Conservation (phyloP, 1,284 basidiomycete genomes). For the Rhodotorula sp. region DNA sequence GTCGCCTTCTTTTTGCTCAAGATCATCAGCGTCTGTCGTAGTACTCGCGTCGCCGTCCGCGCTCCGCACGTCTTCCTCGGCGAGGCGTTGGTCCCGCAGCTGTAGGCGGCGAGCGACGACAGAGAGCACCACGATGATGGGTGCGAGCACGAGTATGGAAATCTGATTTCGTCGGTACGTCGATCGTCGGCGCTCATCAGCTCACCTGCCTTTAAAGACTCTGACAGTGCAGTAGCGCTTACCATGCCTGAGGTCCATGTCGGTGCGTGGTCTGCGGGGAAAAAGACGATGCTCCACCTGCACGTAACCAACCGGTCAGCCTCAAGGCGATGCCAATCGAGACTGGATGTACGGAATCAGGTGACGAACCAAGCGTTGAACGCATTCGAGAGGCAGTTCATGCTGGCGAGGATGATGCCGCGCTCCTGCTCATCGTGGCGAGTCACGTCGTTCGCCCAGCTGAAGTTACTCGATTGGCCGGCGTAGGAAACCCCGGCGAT, state of each 20-base stretch:
- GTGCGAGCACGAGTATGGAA: constrained; percentile 31
- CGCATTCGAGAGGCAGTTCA: constrained; percentile 41
- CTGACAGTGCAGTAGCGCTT: neutral
- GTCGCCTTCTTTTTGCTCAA: neutral
- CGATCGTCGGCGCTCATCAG: neutral
- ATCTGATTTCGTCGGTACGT: constrained; percentile 16
- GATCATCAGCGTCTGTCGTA: too few species aligned
- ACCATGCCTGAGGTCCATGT: constrained; percentile 42
- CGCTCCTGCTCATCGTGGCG: constrained; percentile 45
- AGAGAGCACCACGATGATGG: constrained; percentile 10
- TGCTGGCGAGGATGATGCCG: constrained; percentile 33
- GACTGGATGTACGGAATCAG: too few species aligned
- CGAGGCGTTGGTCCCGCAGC: constrained; percentile 11
- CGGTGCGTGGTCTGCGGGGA: constrained; percentile 43
- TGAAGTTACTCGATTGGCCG: constrained; percentile 35
- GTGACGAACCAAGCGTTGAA: constrained; percentile 28
- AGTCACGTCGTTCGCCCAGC: constrained; percentile 46
- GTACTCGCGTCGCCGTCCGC: neutral
- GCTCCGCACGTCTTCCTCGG: neutral
- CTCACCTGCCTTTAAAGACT: too few species aligned
- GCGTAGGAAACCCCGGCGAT: constrained; percentile 44
- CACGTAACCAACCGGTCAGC: neutral
- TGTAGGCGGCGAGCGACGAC: constrained; percentile 10
- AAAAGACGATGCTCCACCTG: constrained; percentile 46
- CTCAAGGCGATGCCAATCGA: neutral